Evolutionary conservation across 2,329 filamentous ascomycete species (phyloP), one percentile per base, ranked within the genome.

Genomic region (Magnaporthiopsis rhizophila): DNA sequence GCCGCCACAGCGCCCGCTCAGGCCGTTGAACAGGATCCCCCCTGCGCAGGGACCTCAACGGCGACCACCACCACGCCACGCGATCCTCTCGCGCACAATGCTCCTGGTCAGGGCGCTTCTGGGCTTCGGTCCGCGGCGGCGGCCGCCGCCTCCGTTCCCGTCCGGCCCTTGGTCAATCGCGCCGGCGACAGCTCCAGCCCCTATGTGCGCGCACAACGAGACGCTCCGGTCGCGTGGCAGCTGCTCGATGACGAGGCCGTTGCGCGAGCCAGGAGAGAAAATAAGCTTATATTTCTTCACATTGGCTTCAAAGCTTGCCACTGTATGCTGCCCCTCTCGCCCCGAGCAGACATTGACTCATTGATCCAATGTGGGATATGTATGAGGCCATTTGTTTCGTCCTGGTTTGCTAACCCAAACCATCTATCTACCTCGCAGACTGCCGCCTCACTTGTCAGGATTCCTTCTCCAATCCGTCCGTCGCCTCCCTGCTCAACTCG

Each of bases 261-360:
- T 64, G 84, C 85, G 67, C 81, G 92, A 61, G 94, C 95, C 21
- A 89, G 86, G 74, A 85, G 82, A 69, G 86, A 93, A 69, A 96
- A 98, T 75, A 90, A 92, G 72, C 82, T 97, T 65, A 88, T 99
- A 66, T 98, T 97, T 73, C 81, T 98, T 67, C 96, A 94, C 74
- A 93, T 98, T 72, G 95, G 95, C 61, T 99, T 97, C 79, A 90
- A 90, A 26, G 92, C 95, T 58, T 98, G 95, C 74, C 94, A 98
- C 79, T 96, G 95, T 95, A 18, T 15, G 38, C 4, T 15, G 13
- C 15, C 15, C 15, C 11, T 5, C 6, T 36, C 9, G 15, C 4
- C 5, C 15, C 15, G 11, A 45, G 4, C n/a, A 21, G 30, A 30
- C 32, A 38, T 30, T 38, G 59, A 38, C 32, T 5, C 6, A 18